Evolutionary conservation across 148 eudicot species (phyloP).

Genomic region (Selenicereus undatus): DNA sequence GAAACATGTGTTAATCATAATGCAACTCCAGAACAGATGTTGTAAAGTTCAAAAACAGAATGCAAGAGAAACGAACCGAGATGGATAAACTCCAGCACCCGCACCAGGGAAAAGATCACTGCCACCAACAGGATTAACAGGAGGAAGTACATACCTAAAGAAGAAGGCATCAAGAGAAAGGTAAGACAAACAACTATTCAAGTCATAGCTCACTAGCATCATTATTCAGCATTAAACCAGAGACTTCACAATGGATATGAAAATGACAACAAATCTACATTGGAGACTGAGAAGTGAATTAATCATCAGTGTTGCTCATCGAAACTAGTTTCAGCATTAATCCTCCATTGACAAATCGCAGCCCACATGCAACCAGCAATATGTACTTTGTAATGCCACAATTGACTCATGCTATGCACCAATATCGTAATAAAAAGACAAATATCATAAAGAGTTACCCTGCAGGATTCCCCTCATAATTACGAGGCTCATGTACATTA

Average conservation of each 20-base stretch:
- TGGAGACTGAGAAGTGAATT: background rate
- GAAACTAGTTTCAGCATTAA: background rate
- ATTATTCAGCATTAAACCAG: background rate
- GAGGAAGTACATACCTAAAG: constrained; percentile 52
- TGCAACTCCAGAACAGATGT: background rate
- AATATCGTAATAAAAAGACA: background rate
- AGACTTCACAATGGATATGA: background rate
- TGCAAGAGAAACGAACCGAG: constrained; percentile 41
- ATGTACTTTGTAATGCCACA: background rate
- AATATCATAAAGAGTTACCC: constrained; percentile 18
- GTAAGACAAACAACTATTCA: background rate
- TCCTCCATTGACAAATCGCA: background rate
- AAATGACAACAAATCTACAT: background rate
- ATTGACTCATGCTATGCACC: background rate
- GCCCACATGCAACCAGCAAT: background rate
- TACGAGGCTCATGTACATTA: constrained; percentile 16
- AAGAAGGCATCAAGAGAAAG: background rate
- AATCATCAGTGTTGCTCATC: background rate
- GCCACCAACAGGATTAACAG: constrained; percentile 55
- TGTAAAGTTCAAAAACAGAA: constrained; percentile 1
- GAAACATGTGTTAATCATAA: background rate
- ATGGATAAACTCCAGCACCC: constrained; percentile 83
- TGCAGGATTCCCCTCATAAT: constrained; percentile 9
- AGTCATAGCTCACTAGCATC: background rate
- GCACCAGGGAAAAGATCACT: constrained; percentile 76